Percentiles rank a stretch among this genome's conserved stretches.
These are phyloP conservation scores for Backusella parvicylindrica DNA, from an alignment of 192 early-diverging fungal genomes.

Conservation along the genomic window DNA sequence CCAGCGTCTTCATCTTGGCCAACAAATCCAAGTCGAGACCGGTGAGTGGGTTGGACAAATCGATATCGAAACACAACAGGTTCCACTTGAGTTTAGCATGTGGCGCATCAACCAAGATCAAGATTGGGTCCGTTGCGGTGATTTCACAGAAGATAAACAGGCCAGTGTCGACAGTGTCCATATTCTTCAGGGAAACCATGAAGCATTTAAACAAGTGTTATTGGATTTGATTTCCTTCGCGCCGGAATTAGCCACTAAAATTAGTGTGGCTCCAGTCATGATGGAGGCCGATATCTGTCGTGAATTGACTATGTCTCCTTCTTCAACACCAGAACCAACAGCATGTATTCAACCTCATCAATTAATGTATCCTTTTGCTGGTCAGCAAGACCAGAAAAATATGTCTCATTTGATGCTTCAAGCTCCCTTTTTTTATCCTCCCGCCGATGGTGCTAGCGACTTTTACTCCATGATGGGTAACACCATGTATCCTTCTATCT, in stretches of 20 bases:
- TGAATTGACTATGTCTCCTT: slow-evolving; percentile 31
- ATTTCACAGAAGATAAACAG: slow-evolving; percentile 61
- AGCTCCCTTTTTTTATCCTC: slow-evolving; percentile 21
- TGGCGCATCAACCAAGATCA: slow-evolving; percentile 37
- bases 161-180: slow-evolving; percentile 44
- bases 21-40: slow-evolving; percentile 18
- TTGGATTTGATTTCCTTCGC: slow-evolving; percentile 17
- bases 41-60: slow-evolving; percentile 17
- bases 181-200: slow-evolving; percentile 42
- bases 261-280: slow-evolving; percentile 12
- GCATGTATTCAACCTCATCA: not conserved
- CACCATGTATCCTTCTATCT: not conserved
- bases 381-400: not conserved
- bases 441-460: not conserved
- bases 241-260: slow-evolving; percentile 17
- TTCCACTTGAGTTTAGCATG: slow-evolving; percentile 22
- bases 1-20: slow-evolving; percentile 29
- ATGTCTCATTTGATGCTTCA: slow-evolving; percentile 19
- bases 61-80: slow-evolving; percentile 2
- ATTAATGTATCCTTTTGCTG: not conserved
- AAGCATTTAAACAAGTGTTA: slow-evolving; percentile 18
- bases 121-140: slow-evolving; percentile 56
- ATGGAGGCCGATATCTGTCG: slow-evolving; percentile 12
- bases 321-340: slow-evolving; percentile 27
- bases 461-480: slow-evolving; percentile 2